Evolutionary conservation across 2,329 filamentous ascomycete genomes (phyloP).

Genomic region (Cryoendolithus antarcticus): DNA sequence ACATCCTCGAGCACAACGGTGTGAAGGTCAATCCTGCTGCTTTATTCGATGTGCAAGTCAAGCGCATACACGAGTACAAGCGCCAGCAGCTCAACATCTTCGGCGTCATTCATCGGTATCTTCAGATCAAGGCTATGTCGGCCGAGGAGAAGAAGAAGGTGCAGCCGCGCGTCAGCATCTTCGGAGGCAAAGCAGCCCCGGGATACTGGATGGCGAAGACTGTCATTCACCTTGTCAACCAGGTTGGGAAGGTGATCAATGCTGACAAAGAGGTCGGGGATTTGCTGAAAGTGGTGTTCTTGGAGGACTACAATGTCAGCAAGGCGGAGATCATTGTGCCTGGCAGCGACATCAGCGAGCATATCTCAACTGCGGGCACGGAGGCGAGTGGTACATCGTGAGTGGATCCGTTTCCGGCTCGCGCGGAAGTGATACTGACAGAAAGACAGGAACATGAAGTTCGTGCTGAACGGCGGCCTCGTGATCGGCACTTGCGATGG

Average conservation of each 20-base stretch:
- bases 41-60: slow-evolving; percentile 94
- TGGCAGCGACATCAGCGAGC: slow-evolving; percentile 91
- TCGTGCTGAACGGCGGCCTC: slow-evolving; percentile 89
- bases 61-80: slow-evolving; percentile 99
- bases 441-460: slow-evolving; percentile 80
- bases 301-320: slow-evolving; percentile 98
- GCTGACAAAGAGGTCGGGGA: slow-evolving; percentile 86
- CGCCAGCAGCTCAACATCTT: slow-evolving; percentile 98
- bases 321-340: slow-evolving; percentile 96
- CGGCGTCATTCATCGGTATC: slow-evolving; percentile 88
- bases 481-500: slow-evolving; percentile 98
- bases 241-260: slow-evolving; percentile 81
- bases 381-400: slow-evolving; percentile 69
- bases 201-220: slow-evolving; percentile 99
- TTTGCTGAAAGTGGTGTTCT: slow-evolving; percentile 88
- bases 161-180: slow-evolving; percentile 81
- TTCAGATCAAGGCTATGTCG: slow-evolving; percentile 74
- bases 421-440: slow-evolving; percentile 1
- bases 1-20: slow-evolving; percentile 72
- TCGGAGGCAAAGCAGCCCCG: slow-evolving; percentile 93
- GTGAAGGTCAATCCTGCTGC: slow-evolving; percentile 76
- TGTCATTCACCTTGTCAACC: slow-evolving; percentile 82
- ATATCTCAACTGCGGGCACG: slow-evolving; percentile 95
- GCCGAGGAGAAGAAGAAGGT: slow-evolving; percentile 77
- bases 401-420: not conserved